Evolutionary conservation across 2,329 filamentous ascomycete species (phyloP).

Genomic region (Mycosphaerella sp.): DNA sequence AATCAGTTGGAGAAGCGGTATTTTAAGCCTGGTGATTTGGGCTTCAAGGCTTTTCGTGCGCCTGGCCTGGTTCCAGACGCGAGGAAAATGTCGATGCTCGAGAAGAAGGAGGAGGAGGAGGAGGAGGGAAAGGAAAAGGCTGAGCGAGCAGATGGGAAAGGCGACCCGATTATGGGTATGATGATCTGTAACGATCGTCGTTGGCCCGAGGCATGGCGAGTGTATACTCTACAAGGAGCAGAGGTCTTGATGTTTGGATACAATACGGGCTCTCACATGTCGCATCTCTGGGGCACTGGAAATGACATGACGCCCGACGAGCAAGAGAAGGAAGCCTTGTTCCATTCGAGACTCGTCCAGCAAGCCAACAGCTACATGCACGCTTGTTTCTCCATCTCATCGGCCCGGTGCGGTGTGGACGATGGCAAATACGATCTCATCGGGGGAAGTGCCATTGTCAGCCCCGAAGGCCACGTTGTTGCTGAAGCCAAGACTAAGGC

Average conservation of each 20-base stretch:
- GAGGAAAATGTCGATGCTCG: conserved; percentile 30
- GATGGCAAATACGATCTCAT: conserved; percentile 48
- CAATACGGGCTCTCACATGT: conserved; percentile 38
- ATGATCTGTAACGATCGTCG: conserved; percentile 49
- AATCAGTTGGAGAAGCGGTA: conserved; percentile 54
- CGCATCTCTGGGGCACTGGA: conserved; percentile 39
- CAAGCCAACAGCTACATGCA: conserved; percentile 51
- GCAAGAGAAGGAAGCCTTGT: conserved; percentile 44
- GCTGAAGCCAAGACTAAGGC: conserved; percentile 44
- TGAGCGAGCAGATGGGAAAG: conserved; percentile 32
- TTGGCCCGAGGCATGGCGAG: conserved; percentile 50
- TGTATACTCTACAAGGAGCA: conserved; percentile 47
- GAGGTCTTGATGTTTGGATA: conserved; percentile 47
- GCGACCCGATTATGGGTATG: conserved; percentile 50
- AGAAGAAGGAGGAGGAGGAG: conserved; percentile 9
- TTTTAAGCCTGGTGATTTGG: conserved; percentile 48
- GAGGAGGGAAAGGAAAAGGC: too few species aligned
- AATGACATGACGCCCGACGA: conserved; percentile 40
- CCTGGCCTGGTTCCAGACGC: conserved; percentile 40
- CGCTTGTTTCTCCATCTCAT: conserved; percentile 46
- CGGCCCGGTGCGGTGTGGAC: conserved; percentile 47
- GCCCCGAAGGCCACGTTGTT: conserved; percentile 46
- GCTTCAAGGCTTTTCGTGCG: conserved; percentile 49
- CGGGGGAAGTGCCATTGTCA: conserved; percentile 44
- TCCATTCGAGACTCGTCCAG: conserved; percentile 49